Conservation (phyloP, 2,329 filamentous ascomycete genomes). For the Myriosclerotinia scirpicola region DNA sequence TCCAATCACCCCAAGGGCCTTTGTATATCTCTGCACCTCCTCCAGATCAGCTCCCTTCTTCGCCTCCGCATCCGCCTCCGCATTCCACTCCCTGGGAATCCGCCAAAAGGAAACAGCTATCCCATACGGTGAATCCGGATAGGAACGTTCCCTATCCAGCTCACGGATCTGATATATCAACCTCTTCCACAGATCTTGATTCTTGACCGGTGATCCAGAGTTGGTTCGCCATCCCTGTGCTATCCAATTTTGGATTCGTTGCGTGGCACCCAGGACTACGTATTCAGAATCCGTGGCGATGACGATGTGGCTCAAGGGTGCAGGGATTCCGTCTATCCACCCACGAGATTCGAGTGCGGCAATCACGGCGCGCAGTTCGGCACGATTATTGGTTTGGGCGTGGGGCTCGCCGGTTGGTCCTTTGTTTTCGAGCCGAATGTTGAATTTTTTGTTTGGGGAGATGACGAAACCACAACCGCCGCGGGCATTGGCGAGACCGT, state of each 20-base stretch:
- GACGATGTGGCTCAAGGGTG: conserved; percentile 47
- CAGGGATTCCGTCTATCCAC: too few species aligned
- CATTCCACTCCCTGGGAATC: neutral
- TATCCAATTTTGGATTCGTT: conserved; percentile 47
- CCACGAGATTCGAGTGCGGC: conserved; percentile 51
- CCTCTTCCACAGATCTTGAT: conserved; percentile 33
- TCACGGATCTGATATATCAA: neutral
- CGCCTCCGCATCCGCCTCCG: neutral
- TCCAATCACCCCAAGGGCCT: too few species aligned
- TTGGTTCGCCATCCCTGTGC: conserved; percentile 47
- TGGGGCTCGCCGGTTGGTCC: conserved; percentile 10
- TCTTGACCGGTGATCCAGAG: conserved; percentile 44
- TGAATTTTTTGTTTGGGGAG: neutral
- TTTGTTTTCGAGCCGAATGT: conserved; percentile 24
- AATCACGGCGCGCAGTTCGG: conserved; percentile 55
- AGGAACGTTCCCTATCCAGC: neutral
- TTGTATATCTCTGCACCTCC: neutral
- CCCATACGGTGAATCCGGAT: neutral
- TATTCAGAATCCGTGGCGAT: conserved; percentile 56
- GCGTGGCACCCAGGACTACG: conserved; percentile 47
- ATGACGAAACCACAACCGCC: neutral
- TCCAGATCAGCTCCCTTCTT: neutral
- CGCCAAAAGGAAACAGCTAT: neutral
- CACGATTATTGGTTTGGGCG: conserved; percentile 52
- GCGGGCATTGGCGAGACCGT: neutral